A percentile compares a stretch with the other conserved stretches of the same genome.
Conservation (phyloP, 331 rosid species). For the Rhamnella rubrinervis region DNA sequence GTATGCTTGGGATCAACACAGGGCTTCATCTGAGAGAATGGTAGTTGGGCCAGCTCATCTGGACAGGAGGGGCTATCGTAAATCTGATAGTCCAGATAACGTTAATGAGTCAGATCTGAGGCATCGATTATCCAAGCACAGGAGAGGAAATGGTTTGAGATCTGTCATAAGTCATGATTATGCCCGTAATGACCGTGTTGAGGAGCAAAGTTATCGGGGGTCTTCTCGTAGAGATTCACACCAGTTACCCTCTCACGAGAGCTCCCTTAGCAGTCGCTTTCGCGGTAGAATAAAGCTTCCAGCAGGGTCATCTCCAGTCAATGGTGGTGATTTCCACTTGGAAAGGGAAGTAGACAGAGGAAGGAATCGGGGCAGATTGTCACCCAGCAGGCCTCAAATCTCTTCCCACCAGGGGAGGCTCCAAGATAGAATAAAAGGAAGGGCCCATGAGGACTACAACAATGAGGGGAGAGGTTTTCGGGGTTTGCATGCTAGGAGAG, state of each 20-base stretch:
- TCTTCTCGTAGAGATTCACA: conserved; percentile 54
- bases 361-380: conserved; percentile 51
- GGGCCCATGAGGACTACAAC: conserved; percentile 46
- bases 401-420: conserved; percentile 63
- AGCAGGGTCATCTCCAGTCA: conserved; percentile 31
- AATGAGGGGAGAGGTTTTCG: conserved; percentile 48
- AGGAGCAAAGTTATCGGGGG: conserved; percentile 47
- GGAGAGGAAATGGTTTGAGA: conserved; percentile 68
- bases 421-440: conserved; percentile 75
- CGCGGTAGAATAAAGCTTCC: conserved; percentile 86
- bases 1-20: conserved; percentile 74
- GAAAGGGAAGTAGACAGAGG: conserved; percentile 70
- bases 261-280: conserved; percentile 63
- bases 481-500: conserved; percentile 44
- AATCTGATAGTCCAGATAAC: conserved; percentile 79
- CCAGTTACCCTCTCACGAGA: conserved; percentile 48
- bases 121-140: conserved; percentile 71
- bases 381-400: conserved; percentile 56
- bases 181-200: conserved; percentile 44
- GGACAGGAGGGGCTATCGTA: conserved; percentile 56
- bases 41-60: conserved; percentile 43
- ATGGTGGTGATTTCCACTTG: conserved; percentile 35
- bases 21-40: conserved; percentile 55
- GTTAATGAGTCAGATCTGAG: conserved; percentile 69
- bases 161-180: conserved; percentile 68